Evolutionary conservation across 768 basidiomycete genomes (phyloP), one percentile per base, ranked within the genome.

Genomic region (Kwoniella sp.): DNA sequence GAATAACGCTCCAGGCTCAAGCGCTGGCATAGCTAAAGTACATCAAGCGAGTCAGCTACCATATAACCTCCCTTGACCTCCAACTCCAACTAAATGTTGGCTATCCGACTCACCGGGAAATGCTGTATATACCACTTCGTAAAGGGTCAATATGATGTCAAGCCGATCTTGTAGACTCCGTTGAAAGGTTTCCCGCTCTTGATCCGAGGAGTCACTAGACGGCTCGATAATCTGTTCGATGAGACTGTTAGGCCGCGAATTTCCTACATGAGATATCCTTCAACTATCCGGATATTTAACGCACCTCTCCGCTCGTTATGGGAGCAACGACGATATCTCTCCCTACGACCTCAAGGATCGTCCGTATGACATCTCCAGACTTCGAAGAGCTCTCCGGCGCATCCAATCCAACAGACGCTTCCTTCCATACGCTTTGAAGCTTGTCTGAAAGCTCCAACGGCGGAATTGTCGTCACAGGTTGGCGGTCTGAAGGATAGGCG

Each of bases 1-100:
- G 68, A 78, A 75, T 4, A 78, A 41, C 3, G 73, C 72, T 61
- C 76, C 76, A 1, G 76, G 74, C 50, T 78, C 76, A 2, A 78
- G 58, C 4, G 65, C 12, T 2, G 66, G 61, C 1, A 63, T 30
- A 25, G 65, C 75, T 76, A 29, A 0, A 57, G 47, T 52, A 7
- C 25, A 3, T 48, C 28, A 29, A 52, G 23, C 31, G 2, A 38
- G 12, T 58, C 59, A 51, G 26, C 47, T 7, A 17, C 20, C 20
- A 7, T 17, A 7, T 7, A n/a, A 12, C 4, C 25, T 28, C 22
- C 9, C 17, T 29, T 30, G 13, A 25, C 4, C 23, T 34, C 8
- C 37, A n/a, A 0, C 3, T 13, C 26, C 15, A 20, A 5, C 1
- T 8, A 48, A 23, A 48, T 8, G 47, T 48, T 4, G 20, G 23